Base-by-base conservation (phyloP, 805 yeast genomes). In the Lipomyces sp. region DNA sequence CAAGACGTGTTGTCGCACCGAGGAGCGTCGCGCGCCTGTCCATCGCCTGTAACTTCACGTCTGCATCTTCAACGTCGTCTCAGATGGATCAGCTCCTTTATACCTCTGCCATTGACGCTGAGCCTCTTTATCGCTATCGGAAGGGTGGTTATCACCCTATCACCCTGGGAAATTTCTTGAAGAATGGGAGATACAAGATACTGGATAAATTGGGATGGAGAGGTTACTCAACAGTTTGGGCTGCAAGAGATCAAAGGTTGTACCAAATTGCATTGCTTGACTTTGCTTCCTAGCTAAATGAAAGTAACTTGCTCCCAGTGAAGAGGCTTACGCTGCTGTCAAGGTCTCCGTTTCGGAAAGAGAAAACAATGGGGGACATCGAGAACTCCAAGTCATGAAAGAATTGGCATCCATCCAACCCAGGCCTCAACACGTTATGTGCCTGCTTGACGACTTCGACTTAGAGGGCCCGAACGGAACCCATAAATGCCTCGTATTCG, bases 401-500 rank as follows among this genome's bases (percentile, higher is more conserved):
- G 32, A 24, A 24, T 50, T 50, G 53, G 3, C 29, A 50, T 4
- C 32, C 32, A 18, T 24, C 4, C 32, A 18, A 3, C 32, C 53
- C 53, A 50, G 32, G 8, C 29, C 29, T 50, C 32, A 50, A 24
- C 53, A 50, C 32, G 18, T 50, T 18, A 18, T 50, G 53, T 18
- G 4, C 29, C 4, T 50, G 53, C 53, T 50, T 50, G 53, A 50
- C 32, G 29, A 18, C 32, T 50, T 50, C 53, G 53, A 24, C 10
- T 6, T 24, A 18, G 53, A 18, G 29, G 53, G 53, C 32, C 53
- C 53, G 32, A 50, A 50, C 53, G 53, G 53, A 24, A 29, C 29
- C 32, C 53, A 50, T 50, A 18, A 50, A 50, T 4, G 53, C 32
- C 53, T 50, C 53, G 53, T 50, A 29, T 50, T 50, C 32, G 53